Percentiles rank a stretch among this genome's conserved stretches.
These are phyloP conservation scores for Candida jianshihensis DNA, from an alignment of 805 yeast species.

Conservation along the genomic window DNA sequence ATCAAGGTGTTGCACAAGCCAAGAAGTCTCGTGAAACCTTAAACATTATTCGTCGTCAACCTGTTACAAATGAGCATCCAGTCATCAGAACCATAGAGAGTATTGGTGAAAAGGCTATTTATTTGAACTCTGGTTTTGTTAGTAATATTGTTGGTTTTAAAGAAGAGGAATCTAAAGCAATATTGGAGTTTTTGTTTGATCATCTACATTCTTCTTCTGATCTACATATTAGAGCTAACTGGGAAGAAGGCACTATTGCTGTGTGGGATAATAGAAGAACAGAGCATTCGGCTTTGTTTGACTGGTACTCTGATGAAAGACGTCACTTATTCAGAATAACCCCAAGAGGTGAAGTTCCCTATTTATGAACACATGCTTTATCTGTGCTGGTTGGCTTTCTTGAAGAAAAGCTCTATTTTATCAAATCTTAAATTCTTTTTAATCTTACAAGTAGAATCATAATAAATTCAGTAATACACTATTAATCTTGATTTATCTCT, in stretches of 20 bases:
- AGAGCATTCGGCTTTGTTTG: constrained; percentile 55
- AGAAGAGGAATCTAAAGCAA: constrained; percentile 51
- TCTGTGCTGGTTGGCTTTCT: no score
- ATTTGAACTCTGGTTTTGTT: constrained; percentile 47
- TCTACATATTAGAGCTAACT: constrained; percentile 52
- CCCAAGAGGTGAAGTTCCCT: constrained; percentile 56
- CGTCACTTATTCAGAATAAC: constrained; percentile 63
- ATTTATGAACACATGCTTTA: no score
- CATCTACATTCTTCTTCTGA: constrained; percentile 42
- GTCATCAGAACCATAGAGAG: constrained; percentile 60
- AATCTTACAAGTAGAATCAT: no score
- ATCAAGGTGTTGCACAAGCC: constrained; percentile 61
- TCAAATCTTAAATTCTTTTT: no score
- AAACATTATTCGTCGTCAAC: constrained; percentile 49
- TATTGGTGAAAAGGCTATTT: constrained; percentile 46
- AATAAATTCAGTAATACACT: no score
- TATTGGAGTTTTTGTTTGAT: constrained; percentile 45
- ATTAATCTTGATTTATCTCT: no score
- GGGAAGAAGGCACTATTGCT: constrained; percentile 57
- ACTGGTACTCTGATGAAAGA: constrained; percentile 51
- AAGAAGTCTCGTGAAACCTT: constrained; percentile 37
- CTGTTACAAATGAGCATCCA: constrained; percentile 56
- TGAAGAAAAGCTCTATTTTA: no score
- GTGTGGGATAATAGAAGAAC: constrained; percentile 66
- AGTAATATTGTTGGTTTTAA: constrained; percentile 60